Evolutionary conservation across 352 stramenopile species (phyloP), one percentile per base, ranked within the genome.

Genomic region (Globisporangium cylindrosporum): DNA sequence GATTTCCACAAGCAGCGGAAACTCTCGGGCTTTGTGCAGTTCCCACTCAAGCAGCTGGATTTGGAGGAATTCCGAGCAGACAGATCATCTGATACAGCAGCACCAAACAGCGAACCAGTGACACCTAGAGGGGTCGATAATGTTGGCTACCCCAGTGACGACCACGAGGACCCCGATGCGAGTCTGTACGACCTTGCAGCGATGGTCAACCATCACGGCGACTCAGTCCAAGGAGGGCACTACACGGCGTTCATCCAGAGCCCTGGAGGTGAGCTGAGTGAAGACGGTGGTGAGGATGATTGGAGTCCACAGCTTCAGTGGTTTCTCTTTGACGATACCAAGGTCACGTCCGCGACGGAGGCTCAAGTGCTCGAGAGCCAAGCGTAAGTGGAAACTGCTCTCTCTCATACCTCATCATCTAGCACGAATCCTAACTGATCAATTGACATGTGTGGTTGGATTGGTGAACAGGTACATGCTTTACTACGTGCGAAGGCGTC

Each of bases 1-100:
- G 86, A 92, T 61, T 91, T 89, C 41, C 80, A 82, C 64, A 78
- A 78, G 18, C 81, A 90, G 61, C 77, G 77, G 53, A 93, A 93
- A 66, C 62, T 86, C 34, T 57, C 64, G 29, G 66, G 78, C n/a
- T 73, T 72, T 22, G 82, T 92, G 5, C 48, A 71, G 32, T 92
- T 92, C 51, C 84, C 84, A 1, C 70, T 90, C 12, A 68, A 67
- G 6, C 63, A 79, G 0, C 64, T 80, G 27, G 73, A 80, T 43
- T 78, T 90, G 53, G 80, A 70, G 29, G 75, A 70, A 49, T 84
- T 72, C 68, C 62, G 48, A 67, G 78, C 64, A 10, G 75, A 66
- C 20, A 55, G 15, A 1, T n/a, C 58, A 18, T 18, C 20, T 6
- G 36, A 51, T 49, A 43, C 36, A 4, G 53, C 25, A 59, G 36